Percentiles rank a stretch among this genome's conserved stretches.
Evolutionary conservation across 2,329 filamentous ascomycete genomes (phyloP).

Genomic region (Fusarium armeniacum): DNA sequence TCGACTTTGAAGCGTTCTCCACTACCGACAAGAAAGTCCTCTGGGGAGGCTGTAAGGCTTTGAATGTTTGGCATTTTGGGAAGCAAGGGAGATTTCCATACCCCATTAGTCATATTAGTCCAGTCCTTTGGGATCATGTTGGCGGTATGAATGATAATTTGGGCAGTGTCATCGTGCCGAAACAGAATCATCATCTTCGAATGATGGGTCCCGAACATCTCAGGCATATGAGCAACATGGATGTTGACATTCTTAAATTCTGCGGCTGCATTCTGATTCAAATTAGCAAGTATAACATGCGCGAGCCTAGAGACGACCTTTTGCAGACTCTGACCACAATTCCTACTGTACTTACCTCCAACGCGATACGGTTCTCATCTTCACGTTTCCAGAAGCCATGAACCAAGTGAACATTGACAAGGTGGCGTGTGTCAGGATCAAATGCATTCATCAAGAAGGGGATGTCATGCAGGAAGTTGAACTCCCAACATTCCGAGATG

Average conservation of each 20-base stretch:
- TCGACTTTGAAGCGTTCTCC: slow-evolving; percentile 82
- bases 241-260: slow-evolving; percentile 77
- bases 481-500: slow-evolving; percentile 79
- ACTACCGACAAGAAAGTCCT: slow-evolving; percentile 61
- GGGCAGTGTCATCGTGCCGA: slow-evolving; percentile 80
- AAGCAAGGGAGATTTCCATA: slow-evolving; percentile 82
- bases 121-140: slow-evolving; percentile 93
- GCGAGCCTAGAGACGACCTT: not conserved
- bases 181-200: slow-evolving; percentile 90
- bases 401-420: slow-evolving; percentile 68
- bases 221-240: slow-evolving; percentile 82
- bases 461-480: slow-evolving; percentile 76
- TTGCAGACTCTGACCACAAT: not conserved
- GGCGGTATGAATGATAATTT: slow-evolving; percentile 88
- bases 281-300: slow-evolving; percentile 18
- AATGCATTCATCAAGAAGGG: slow-evolving; percentile 69
- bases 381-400: slow-evolving; percentile 78
- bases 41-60: not conserved
- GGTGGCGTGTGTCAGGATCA: slow-evolving; percentile 63
- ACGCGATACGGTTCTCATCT: slow-evolving; percentile 67
- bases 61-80: slow-evolving; percentile 58
- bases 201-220: slow-evolving; percentile 88
- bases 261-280: slow-evolving; percentile 69
- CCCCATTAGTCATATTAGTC: slow-evolving; percentile 87
- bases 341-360: slow-evolving; percentile 64